These are phyloP conservation scores for Penicillium italicum DNA, from an alignment of 2,329 filamentous ascomycete genomes.

Conservation along the genomic window DNA sequence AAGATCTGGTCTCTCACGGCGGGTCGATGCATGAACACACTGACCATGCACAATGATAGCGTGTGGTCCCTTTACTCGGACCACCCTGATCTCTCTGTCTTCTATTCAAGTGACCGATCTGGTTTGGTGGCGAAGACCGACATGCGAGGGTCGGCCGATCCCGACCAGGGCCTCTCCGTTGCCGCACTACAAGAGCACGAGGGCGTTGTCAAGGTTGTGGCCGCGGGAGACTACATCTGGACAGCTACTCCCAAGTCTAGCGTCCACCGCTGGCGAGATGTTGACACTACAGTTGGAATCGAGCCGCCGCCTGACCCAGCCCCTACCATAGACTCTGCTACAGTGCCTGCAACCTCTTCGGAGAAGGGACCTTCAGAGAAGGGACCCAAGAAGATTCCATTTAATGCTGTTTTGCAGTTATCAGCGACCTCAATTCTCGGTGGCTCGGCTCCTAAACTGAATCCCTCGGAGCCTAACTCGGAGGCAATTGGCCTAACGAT, in stretches of 20 bases:
- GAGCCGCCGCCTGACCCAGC: slow-evolving; percentile 44
- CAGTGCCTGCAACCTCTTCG: slow-evolving; percentile 14
- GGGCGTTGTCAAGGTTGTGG: slow-evolving; percentile 57
- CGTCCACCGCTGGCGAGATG: slow-evolving; percentile 85
- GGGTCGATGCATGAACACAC: slow-evolving; percentile 92
- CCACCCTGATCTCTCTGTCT: slow-evolving; percentile 77
- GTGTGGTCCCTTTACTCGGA: slow-evolving; percentile 95
- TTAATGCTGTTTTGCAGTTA: slow-evolving; percentile 73
- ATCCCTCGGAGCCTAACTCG: slow-evolving; percentile 52
- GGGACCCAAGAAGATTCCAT: slow-evolving; percentile 61
- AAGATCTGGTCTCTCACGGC: slow-evolving; percentile 97
- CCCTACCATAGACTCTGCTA: slow-evolving; percentile 44
- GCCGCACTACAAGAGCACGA: slow-evolving; percentile 92
- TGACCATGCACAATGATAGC: slow-evolving; percentile 98
- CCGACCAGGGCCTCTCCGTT: slow-evolving; percentile 84
- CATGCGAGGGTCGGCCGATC: slow-evolving; percentile 67
- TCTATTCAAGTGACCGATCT: slow-evolving; percentile 91
- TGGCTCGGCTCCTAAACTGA: slow-evolving; percentile 48
- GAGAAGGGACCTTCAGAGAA: slow-evolving; percentile 16
- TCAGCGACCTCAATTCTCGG: slow-evolving; percentile 78
- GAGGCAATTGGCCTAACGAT: slow-evolving; percentile 50
- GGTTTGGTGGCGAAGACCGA: slow-evolving; percentile 97
- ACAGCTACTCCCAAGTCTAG: slow-evolving; percentile 85
- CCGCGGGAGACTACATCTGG: slow-evolving; percentile 75
- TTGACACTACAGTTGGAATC: slow-evolving; percentile 72